Evolutionary conservation across 1,284 basidiomycete genomes (phyloP).

Genomic region (Trichosporon faecale): DNA sequence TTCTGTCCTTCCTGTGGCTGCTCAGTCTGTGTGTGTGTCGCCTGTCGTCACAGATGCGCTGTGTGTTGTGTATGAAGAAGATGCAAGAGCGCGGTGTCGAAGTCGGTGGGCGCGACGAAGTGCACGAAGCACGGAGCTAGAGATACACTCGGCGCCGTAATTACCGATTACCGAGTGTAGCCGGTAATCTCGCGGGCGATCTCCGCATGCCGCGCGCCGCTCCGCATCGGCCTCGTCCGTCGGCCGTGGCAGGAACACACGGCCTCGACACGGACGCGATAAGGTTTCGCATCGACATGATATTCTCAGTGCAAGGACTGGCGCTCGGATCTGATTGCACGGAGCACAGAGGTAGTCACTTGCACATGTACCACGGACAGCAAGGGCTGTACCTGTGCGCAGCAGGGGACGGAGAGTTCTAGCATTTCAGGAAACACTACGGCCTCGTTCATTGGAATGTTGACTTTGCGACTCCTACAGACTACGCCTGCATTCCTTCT

Average conservation of each 20-base stretch:
- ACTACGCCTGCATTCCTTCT: too few species aligned
- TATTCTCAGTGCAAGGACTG: background rate
- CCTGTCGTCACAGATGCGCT: background rate
- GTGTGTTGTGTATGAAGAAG: too few species aligned
- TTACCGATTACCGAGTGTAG: constrained; percentile 7
- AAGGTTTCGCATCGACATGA: background rate
- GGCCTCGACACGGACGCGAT: background rate
- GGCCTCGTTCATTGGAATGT: background rate
- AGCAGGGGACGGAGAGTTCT: background rate
- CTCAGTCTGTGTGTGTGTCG: background rate
- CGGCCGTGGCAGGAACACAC: background rate
- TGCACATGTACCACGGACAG: background rate
- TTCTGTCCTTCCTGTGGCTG: background rate
- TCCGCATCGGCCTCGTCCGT: too few species aligned
- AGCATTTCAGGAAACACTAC: background rate
- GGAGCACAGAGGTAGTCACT: background rate
- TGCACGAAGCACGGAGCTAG: background rate
- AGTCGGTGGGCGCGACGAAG: background rate
- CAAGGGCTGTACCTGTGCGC: background rate
- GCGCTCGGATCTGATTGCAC: background rate
- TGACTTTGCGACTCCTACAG: background rate
- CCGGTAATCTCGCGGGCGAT: background rate
- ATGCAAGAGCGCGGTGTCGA: too few species aligned
- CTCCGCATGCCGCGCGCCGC: background rate
- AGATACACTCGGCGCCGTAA: background rate